A percentile compares a stretch with the other conserved stretches of the same genome.
phyloP scores from a whole-genome alignment of 1,284 basidiomycete genomes.

The Fistulinella cinereoalba region DNA sequence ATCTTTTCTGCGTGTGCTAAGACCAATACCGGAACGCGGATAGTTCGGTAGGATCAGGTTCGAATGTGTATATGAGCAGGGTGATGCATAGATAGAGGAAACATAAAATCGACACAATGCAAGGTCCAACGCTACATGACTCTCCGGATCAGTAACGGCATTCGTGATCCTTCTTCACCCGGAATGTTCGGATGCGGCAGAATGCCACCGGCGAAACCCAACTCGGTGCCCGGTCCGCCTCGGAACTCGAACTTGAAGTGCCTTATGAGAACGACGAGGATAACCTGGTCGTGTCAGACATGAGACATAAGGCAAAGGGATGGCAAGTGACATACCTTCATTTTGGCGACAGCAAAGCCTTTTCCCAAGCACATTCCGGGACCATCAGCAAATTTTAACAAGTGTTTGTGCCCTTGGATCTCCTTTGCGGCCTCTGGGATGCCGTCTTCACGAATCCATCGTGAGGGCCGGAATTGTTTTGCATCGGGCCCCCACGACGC shows the following conservation, averaged over 20 bases:
- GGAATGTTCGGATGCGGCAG: constrained; percentile 3
- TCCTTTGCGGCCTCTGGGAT: constrained; percentile 30
- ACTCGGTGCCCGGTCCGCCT: neutral
- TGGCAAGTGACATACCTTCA: constrained; percentile 16
- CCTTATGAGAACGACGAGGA: constrained; percentile 43
- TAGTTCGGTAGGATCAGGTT: no score
- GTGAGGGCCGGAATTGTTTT: constrained; percentile 26
- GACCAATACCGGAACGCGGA: no score
- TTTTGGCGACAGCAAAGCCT: constrained; percentile 41
- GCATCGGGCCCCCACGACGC: constrained; percentile 46
- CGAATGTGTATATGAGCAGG: no score
- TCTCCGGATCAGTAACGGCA: constrained; percentile 28
- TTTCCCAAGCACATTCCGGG: constrained; percentile 47
- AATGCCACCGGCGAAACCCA: neutral
- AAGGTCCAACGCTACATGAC: no score
- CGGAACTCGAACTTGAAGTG: constrained; percentile 46
- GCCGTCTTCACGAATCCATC: constrained; percentile 9
- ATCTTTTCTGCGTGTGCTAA: no score
- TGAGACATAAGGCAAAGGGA: neutral
- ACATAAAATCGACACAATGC: no score
- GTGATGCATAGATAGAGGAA: no score
- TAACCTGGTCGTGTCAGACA: constrained; percentile 32
- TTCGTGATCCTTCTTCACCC: constrained; percentile 39
- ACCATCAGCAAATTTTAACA: constrained; percentile 51
- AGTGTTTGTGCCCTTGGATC: constrained; percentile 40